Evolutionary conservation across 2,329 filamentous ascomycete species (phyloP).

Genomic region (Fusarium penzigii): DNA sequence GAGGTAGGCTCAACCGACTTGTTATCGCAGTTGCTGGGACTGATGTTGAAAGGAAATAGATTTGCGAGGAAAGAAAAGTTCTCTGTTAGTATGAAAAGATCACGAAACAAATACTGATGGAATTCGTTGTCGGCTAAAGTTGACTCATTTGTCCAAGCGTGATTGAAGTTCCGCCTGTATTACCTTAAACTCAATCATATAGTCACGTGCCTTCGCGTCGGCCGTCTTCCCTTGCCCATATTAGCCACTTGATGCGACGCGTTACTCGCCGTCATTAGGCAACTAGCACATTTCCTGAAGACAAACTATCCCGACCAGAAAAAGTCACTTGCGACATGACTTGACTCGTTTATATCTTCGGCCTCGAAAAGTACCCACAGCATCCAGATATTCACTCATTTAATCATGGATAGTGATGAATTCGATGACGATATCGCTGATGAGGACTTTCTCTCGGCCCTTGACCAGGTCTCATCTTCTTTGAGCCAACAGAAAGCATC

Average conservation of each 20-base stretch:
- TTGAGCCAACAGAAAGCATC: slow-evolving; percentile 13
- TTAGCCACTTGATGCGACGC: slow-evolving; percentile 10
- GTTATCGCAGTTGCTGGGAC: too few species aligned
- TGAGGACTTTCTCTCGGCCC: slow-evolving; percentile 63
- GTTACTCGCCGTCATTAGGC: neutral
- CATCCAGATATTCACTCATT: slow-evolving; percentile 1
- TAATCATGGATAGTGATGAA: slow-evolving; percentile 57
- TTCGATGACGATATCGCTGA: slow-evolving; percentile 67
- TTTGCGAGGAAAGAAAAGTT: neutral
- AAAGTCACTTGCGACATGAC: slow-evolving; percentile 5
- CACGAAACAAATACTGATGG: neutral
- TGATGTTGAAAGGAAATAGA: too few species aligned
- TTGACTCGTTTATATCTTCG: slow-evolving; percentile 4
- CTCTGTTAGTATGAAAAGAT: neutral
- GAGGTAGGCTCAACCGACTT: too few species aligned
- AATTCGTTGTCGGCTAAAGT: neutral
- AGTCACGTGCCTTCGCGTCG: neutral
- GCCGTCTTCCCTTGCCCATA: neutral
- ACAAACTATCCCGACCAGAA: neutral
- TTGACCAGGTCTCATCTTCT: slow-evolving; percentile 51
- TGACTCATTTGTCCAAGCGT: neutral
- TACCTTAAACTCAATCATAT: neutral
- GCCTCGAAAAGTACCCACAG: neutral
- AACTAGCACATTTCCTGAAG: neutral
- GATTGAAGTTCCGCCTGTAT: neutral